These are phyloP conservation scores for Arachnomyces sp. DNA, from an alignment of 2,329 filamentous ascomycete species.

Conservation along the genomic window DNA sequence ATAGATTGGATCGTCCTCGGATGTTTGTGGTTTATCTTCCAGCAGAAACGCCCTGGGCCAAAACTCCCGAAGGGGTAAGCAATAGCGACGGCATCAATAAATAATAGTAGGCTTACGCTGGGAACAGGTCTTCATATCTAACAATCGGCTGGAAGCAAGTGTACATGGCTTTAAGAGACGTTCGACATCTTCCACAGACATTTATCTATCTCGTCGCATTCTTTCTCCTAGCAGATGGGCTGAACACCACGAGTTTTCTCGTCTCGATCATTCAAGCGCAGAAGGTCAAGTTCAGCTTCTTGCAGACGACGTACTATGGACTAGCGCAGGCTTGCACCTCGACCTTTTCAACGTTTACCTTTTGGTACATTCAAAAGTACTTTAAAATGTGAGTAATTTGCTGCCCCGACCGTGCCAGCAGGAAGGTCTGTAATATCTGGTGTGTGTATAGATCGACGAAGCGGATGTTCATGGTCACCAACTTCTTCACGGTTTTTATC, in stretches of 20 bases:
- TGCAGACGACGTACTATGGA: slow-evolving; percentile 36
- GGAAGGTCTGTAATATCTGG: too few species aligned
- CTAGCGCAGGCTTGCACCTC: slow-evolving; percentile 33
- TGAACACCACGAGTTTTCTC: slow-evolving; percentile 34
- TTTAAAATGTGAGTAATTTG: slow-evolving; percentile 25
- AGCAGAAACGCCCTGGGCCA: slow-evolving; percentile 34
- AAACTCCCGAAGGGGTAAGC: slow-evolving; percentile 30
- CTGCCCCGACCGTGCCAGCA: too few species aligned
- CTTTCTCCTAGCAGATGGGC: slow-evolving; percentile 36
- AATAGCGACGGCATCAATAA: too few species aligned
- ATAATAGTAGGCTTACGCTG: too few species aligned
- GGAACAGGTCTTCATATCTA: slow-evolving; percentile 21
- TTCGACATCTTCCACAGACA: slow-evolving; percentile 33
- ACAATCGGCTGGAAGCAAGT: slow-evolving; percentile 39
- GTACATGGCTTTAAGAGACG: slow-evolving; percentile 30
- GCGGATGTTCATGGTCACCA: slow-evolving; percentile 36
- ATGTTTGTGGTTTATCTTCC: slow-evolving; percentile 38
- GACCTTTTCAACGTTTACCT: slow-evolving; percentile 33
- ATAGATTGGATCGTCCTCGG: slow-evolving; percentile 36
- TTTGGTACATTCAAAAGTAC: slow-evolving; percentile 37
- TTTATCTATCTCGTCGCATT: slow-evolving; percentile 36
- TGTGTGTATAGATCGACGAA: slow-evolving; percentile 21
- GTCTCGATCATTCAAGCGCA: slow-evolving; percentile 36
- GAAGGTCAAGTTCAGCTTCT: slow-evolving; percentile 33
- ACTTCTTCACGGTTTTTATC: slow-evolving; percentile 35